Evolutionary conservation across 2,329 filamentous ascomycete genomes (phyloP).

Genomic region (Arthrinium phaeospermum): DNA sequence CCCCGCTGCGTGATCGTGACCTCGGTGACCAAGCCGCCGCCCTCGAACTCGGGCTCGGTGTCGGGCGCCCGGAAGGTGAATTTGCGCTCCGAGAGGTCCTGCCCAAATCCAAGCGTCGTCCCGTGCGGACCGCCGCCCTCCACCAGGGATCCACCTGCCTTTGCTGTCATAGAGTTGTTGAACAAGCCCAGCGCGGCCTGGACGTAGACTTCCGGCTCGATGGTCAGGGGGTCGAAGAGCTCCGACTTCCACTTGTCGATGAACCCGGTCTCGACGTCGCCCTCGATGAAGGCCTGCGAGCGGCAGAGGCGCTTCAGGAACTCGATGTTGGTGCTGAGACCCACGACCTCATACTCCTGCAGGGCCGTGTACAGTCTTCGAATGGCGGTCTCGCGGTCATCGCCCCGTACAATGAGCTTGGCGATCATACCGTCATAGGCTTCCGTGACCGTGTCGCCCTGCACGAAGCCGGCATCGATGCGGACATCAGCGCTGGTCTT

Average conservation of each 20-base stretch:
- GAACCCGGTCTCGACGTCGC: conserved; percentile 94
- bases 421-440: conserved; percentile 99
- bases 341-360: conserved; percentile 89
- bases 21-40: conserved; percentile 58
- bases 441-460: conserved; percentile 90
- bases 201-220: conserved; percentile 76
- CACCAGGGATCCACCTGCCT: conserved; percentile 35
- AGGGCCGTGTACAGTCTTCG: conserved; percentile 81
- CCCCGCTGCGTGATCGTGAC: conserved; percentile 56
- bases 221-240: conserved; percentile 70
- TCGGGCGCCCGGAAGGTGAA: conserved; percentile 64
- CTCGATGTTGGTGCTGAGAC: conserved; percentile 93
- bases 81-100: conserved; percentile 49
- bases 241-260: conserved; percentile 86
- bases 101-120: conserved; percentile 60
- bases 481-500: conserved; percentile 73
- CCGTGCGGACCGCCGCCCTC: conserved; percentile 44
- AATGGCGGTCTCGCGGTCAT: conserved; percentile 79
- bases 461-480: conserved; percentile 90
- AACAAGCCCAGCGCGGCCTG: conserved; percentile 85
- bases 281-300: conserved; percentile 80
- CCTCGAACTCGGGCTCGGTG: conserved; percentile 65
- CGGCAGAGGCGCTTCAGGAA: conserved; percentile 89
- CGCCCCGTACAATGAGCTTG: conserved; percentile 90
- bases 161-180: conserved; percentile 51